phyloP scores from a whole-genome alignment of 148 eudicot genomes.

The Silene latifolia region DNA sequence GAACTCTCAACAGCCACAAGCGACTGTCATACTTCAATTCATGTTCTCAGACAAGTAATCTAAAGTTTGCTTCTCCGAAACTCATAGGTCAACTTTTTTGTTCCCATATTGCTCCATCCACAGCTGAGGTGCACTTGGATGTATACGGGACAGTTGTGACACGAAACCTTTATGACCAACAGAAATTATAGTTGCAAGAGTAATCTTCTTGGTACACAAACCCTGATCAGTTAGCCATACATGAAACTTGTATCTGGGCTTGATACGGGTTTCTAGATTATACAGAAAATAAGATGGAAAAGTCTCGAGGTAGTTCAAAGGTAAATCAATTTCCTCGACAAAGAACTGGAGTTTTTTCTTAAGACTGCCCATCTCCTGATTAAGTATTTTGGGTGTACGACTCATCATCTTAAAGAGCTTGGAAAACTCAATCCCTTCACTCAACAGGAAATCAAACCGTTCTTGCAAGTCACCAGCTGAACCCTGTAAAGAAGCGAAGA shows the following conservation, averaged over 20 bases:
- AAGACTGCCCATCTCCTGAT: slow-evolving; percentile 40
- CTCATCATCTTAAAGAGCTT: slow-evolving; percentile 50
- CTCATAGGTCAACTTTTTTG: no score
- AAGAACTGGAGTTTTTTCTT: slow-evolving; percentile 49
- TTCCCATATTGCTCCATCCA: slow-evolving; percentile 37
- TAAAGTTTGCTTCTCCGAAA: no score
- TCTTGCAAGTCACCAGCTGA: slow-evolving; percentile 36
- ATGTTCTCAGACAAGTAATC: background rate
- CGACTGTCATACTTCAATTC: background rate
- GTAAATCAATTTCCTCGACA: slow-evolving; percentile 37
- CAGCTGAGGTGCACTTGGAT: slow-evolving; percentile 53
- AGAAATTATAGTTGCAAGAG: slow-evolving; percentile 51
- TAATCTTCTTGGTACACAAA: slow-evolving; percentile 33
- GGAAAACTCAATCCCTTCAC: slow-evolving; percentile 48
- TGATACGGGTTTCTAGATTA: slow-evolving; percentile 61
- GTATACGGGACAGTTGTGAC: slow-evolving; percentile 38
- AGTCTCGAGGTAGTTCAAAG: slow-evolving; percentile 40
- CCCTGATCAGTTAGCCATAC: slow-evolving; percentile 51
- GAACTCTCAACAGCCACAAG: background rate
- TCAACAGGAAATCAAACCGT: slow-evolving; percentile 55
- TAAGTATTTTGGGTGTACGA: slow-evolving; percentile 45
- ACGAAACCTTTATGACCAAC: slow-evolving; percentile 53
- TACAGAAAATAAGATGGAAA: slow-evolving; percentile 58
- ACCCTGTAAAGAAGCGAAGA: slow-evolving; percentile 37
- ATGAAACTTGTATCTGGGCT: slow-evolving; percentile 60